Evolutionary conservation across 805 yeast species (phyloP).

Genomic region (Nakazawaea anatomiae): DNA sequence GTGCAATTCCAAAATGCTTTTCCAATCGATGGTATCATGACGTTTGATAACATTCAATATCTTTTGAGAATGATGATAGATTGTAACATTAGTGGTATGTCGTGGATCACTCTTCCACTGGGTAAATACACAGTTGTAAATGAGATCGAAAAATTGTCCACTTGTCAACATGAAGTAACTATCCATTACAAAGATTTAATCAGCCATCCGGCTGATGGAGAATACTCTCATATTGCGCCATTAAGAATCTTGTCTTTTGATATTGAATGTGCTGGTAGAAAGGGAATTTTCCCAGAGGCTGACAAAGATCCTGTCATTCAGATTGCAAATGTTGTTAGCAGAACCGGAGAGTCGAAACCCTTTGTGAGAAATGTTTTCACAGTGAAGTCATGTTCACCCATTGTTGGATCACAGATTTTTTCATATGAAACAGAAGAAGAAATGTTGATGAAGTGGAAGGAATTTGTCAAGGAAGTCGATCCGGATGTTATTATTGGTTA

Average conservation of each 20-base stretch:
- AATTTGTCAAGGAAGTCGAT: constrained; percentile 77
- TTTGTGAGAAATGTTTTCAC: constrained; percentile 94
- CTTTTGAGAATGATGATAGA: constrained; percentile 86
- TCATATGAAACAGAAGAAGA: constrained; percentile 72
- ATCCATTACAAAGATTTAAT: constrained; percentile 64
- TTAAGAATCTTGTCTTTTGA: constrained; percentile 90
- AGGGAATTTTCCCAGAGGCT: constrained; percentile 95
- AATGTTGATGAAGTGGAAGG: constrained; percentile 81
- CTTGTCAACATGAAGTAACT: constrained; percentile 80
- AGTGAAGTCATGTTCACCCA: constrained; percentile 83
- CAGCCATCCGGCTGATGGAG: constrained; percentile 86
- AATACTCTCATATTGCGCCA: constrained; percentile 91
- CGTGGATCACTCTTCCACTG: constrained; percentile 88
- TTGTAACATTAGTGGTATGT: constrained; percentile 90
- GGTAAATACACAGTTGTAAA: constrained; percentile 52
- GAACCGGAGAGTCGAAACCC: constrained; percentile 79
- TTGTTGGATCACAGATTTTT: constrained; percentile 87
- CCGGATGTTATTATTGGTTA: constrained; percentile 97
- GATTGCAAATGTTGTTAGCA: constrained; percentile 90
- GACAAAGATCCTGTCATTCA: constrained; percentile 92
- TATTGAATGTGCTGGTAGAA: constrained; percentile 97
- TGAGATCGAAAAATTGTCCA: constrained; percentile 41
- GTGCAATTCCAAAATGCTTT: constrained; percentile 59
- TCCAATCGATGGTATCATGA: constrained; percentile 52
- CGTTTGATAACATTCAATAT: constrained; percentile 89